phyloP scores from a whole-genome alignment of 2,329 filamentous ascomycete genomes.

The Aurifilum marmelostoma region DNA sequence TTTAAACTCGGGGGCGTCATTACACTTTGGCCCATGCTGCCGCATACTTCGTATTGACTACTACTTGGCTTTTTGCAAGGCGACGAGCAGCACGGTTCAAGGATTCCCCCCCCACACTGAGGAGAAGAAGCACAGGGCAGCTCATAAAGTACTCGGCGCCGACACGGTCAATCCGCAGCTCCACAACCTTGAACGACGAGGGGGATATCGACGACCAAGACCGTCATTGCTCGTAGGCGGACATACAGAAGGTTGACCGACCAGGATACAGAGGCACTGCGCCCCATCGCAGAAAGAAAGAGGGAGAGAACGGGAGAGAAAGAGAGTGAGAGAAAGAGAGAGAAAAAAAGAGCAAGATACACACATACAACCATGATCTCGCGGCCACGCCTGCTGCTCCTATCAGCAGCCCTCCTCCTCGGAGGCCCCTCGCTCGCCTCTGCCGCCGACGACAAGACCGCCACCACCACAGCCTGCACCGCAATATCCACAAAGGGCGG shows the following conservation, averaged over 20 bases:
- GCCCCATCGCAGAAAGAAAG: background rate
- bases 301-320: background rate
- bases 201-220: background rate
- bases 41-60: background rate
- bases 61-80: background rate
- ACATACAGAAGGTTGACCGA: background rate
- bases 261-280: background rate
- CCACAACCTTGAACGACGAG: background rate
- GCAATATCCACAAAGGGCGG: constrained; percentile 56
- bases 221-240: background rate
- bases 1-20: background rate
- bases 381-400: constrained; percentile 24
- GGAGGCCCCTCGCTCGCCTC: constrained; percentile 2
- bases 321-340: background rate
- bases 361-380: constrained; percentile 16
- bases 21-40: background rate
- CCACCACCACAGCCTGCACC: constrained; percentile 54
- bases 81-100: background rate
- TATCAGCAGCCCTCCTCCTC: constrained; percentile 25
- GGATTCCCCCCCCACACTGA: no score
- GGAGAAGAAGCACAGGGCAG: constrained; percentile 7
- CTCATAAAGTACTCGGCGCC: background rate
- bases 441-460: constrained; percentile 35
- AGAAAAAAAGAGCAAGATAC: background rate
- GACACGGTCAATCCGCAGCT: constrained; percentile 5